Base-by-base conservation (phyloP, 441 rosid species). In the Gossypium laxum region DNA sequence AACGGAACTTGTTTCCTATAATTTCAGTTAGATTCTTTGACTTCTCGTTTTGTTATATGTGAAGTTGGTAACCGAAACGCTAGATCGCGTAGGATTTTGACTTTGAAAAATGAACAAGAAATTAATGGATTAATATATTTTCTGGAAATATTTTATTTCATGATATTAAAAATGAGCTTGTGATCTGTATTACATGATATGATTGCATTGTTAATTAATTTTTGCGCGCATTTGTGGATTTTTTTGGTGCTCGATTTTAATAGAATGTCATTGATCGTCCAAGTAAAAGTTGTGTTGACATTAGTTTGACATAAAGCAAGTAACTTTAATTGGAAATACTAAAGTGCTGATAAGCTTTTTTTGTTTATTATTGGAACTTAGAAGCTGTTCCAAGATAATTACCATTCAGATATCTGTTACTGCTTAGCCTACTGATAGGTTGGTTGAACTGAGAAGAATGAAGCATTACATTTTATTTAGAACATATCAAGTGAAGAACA, bases 51-150 rank as follows among this genome's bases (percentile, higher is more conserved):
- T 17, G 60, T 74, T 54, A 55, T 17, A 54, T 32, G 63, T 47
- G 58, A 67, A 57, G 45, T 71, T 43, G 50, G 38, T 58, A 15
- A 32, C 56, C 24, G 22, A 56, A 81, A 69, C 54, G 73, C 52
- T 41, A 63, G 83, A 82, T 79, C 80, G 74, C 26, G 38, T 45
- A 19, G 56, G 58, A 26, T 48, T 56, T 22, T 38, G 56, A 65
- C 38, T 65, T n/a, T 38, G 28, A 34, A 62, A 18, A 14, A 28
- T n/a, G 15, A 59, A 28, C 64, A n/a, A 34, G 21, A 38, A 38
- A 18, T 54, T 22, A 26, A 38, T 38, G 6, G 50, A 17, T 24
- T 50, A 10, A 4, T 51, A 14, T 5, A 41, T 18, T 0, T 26
- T 10, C n/a, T 45, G 19, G 34, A 22, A 45, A 45, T 65, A 45